Percentiles rank a stretch among this genome's conserved stretches.
Evolutionary conservation across 2,329 filamentous ascomycete species (phyloP).

Genomic region (Trichophaea hybrida): DNA sequence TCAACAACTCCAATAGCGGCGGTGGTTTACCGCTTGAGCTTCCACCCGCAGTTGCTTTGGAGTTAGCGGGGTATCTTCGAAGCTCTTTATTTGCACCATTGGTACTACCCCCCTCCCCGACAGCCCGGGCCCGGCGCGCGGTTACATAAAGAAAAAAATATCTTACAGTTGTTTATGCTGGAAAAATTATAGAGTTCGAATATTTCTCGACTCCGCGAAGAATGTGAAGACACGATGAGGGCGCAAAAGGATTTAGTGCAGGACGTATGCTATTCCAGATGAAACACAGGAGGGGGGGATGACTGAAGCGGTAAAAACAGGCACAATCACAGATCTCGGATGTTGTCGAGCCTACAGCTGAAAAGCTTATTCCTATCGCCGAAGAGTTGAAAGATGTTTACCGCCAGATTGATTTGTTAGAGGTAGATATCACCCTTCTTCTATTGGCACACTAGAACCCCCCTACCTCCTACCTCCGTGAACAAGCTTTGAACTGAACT

Average conservation of each 20-base stretch:
- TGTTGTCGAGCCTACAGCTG: slow-evolving; percentile 26
- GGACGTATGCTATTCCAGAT: slow-evolving; percentile 11
- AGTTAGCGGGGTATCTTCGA: slow-evolving; percentile 21
- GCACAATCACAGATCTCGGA: slow-evolving; percentile 25
- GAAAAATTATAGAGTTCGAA: slow-evolving; percentile 5
- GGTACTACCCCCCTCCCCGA: slow-evolving; percentile 7
- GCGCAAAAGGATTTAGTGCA: slow-evolving; percentile 21
- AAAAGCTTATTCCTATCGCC: slow-evolving; percentile 23
- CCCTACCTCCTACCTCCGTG: neutral
- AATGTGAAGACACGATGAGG: slow-evolving; percentile 14
- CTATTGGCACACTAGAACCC: neutral
- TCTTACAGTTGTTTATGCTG: neutral
- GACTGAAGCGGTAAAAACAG: slow-evolving; percentile 5
- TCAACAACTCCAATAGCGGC: too few species aligned
- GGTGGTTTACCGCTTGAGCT: slow-evolving; percentile 3
- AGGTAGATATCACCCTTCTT: slow-evolving; percentile 17
- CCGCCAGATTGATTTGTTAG: slow-evolving; percentile 27
- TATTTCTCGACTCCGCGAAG: slow-evolving; percentile 15
- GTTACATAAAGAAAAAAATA: neutral
- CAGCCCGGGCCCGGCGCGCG: neutral
- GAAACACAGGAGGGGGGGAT: neutral
- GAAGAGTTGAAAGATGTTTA: slow-evolving; percentile 24
- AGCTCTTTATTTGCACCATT: slow-evolving; percentile 22
- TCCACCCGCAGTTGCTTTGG: slow-evolving; percentile 21
- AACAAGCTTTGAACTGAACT: neutral